Evolutionary conservation across 129 eudicot genomes (phyloP).

Genomic region (Dittrichia graveolens): DNA sequence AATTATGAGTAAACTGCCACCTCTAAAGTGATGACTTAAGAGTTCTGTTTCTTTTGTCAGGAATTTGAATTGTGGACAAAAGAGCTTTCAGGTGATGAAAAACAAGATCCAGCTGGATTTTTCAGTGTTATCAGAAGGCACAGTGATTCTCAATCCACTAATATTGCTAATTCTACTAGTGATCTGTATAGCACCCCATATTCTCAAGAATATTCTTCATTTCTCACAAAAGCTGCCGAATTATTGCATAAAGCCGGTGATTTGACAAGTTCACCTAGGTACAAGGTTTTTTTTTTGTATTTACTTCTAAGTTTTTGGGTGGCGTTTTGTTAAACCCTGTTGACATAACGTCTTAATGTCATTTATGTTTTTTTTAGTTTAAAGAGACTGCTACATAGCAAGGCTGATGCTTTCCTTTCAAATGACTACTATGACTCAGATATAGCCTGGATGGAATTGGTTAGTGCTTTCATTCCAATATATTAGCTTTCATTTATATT

Average conservation of each 20-base stretch:
- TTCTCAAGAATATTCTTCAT: slow-evolving; percentile 58
- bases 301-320: not conserved
- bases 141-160: slow-evolving; percentile 42
- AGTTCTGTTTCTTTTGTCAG: slow-evolving; percentile 37
- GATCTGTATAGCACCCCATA: slow-evolving; percentile 78
- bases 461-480: slow-evolving; percentile 36
- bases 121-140: slow-evolving; percentile 76
- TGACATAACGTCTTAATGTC: slow-evolving; percentile 13
- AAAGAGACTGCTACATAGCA: slow-evolving; percentile 74
- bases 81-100: slow-evolving; percentile 58
- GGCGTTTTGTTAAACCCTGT: slow-evolving; percentile 15
- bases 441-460: slow-evolving; percentile 98
- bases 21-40: slow-evolving; percentile 24
- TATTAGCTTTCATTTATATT: slow-evolving; percentile 13
- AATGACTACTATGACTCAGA: slow-evolving; percentile 97
- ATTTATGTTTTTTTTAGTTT: slow-evolving; percentile 56
- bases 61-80: slow-evolving; percentile 87
- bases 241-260: slow-evolving; percentile 80
- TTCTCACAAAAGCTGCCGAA: slow-evolving; percentile 65
- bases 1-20: not conserved
- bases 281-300: not conserved
- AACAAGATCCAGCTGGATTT: slow-evolving; percentile 70
- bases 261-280: slow-evolving; percentile 78
- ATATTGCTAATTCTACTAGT: slow-evolving; percentile 28
- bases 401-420: slow-evolving; percentile 93